These are phyloP conservation scores for Pisolithus orientalis DNA, from an alignment of 768 basidiomycete genomes.

Conservation along the genomic window DNA sequence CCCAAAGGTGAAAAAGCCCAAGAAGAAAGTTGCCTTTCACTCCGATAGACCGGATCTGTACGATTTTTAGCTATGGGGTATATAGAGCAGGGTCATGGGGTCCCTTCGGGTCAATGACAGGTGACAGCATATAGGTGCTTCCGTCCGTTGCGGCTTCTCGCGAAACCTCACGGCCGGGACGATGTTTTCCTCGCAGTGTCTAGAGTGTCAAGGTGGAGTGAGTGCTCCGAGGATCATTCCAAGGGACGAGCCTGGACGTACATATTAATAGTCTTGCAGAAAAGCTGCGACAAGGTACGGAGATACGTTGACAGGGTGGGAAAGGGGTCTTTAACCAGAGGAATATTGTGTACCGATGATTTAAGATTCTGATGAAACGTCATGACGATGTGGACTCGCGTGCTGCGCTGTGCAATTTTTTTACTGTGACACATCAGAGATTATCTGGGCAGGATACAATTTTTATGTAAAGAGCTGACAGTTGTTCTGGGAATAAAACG, in stretches of 20 bases:
- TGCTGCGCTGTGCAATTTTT: not conserved
- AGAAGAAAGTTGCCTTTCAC: conserved; percentile 66
- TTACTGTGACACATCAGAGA: not conserved
- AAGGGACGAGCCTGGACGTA: not conserved
- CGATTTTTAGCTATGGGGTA: conserved; percentile 47
- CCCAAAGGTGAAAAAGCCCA: conserved; percentile 38
- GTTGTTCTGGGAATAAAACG: not conserved
- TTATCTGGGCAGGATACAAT: not conserved
- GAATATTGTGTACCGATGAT: not conserved
- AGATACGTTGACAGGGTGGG: not conserved
- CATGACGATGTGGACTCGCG: not conserved
- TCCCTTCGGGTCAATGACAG: not conserved
- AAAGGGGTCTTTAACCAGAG: not conserved
- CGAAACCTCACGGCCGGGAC: not conserved
- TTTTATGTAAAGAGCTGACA: not conserved
- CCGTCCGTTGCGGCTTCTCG: not conserved
- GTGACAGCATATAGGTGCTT: not conserved
- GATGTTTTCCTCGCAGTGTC: too few species aligned
- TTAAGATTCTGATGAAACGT: not conserved
- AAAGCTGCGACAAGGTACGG: not conserved
- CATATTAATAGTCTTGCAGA: not conserved
- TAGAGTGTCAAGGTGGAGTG: not conserved
- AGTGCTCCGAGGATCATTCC: not conserved
- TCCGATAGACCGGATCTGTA: conserved; percentile 67
- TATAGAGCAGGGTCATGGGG: not conserved